Base-by-base conservation (phyloP, 1,139 yeast genomes). In the Tardiomyces depauwii region DNA sequence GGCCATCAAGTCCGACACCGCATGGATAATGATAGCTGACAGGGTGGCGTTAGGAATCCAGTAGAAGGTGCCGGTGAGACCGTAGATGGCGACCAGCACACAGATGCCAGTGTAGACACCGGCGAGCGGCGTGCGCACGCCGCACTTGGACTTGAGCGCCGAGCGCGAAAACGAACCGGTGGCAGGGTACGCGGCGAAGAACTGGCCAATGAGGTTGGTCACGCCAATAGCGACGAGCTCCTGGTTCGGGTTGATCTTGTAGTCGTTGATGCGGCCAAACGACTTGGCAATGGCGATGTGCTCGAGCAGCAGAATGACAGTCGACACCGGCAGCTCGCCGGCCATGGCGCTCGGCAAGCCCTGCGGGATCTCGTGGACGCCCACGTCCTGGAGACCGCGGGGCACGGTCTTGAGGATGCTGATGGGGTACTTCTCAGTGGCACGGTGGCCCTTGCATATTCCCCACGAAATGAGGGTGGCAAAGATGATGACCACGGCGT, bases 131-230 rank as follows among this genome's bases (percentile, higher is more conserved):
- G 97, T 89, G 60, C 89, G 77, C 42, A 89, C 97, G 60, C 95
- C 95, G 74, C 96, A 88, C 67, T 88, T 89, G 47, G 95, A 84
- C 67, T 89, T 88, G 59, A 89, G 74, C 12, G 96, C 96, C 43
- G 96, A 83, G 71, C 96, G 80, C 18, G 95, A 85, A 65, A 89
- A 89, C 1, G 96, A 89, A 46, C 97, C 96, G 11, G 97, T 89
- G 11, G 96, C 89, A 14, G 97, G 97, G 63, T 89, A 89, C 10
- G 96, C 96, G 58, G 78, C 74, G 73, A 89, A 89, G 61, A 88
- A 86, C 23, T 95, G 85, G 55, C 96, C 96, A 56, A 89, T 74
- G 62, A 88, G 72, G 66, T 89, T 89, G 48, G 91, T 83, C 42
- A 84, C 84, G 61, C 97, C 97, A 66, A 89, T 89, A 39, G 97